Evolutionary conservation across 2,329 filamentous ascomycete genomes (phyloP).

Genomic region (Fusarium duplospermum): DNA sequence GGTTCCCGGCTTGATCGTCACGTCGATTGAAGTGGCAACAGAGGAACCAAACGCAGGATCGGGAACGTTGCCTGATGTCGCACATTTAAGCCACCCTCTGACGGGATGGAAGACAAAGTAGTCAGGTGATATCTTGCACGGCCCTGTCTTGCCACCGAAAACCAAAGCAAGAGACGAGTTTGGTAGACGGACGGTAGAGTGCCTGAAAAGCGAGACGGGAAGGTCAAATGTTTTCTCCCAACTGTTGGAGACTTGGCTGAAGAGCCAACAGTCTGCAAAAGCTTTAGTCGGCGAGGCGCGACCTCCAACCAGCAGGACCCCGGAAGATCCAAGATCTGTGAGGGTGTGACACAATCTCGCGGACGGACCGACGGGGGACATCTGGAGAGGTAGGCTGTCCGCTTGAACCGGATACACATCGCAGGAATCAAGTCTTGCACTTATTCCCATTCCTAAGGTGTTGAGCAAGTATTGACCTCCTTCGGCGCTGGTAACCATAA

Average conservation of each 20-base stretch:
- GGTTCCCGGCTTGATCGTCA: conserved; percentile 39
- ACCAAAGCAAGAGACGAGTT: conserved; percentile 65
- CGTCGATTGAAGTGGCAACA: conserved; percentile 46
- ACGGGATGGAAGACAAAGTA: conserved; percentile 65
- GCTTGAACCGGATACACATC: conserved; percentile 58
- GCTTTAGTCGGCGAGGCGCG: conserved; percentile 79
- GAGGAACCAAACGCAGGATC: conserved; percentile 59
- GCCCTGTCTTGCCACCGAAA: conserved; percentile 69
- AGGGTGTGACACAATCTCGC: conserved; percentile 80
- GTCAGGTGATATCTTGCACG: conserved; percentile 59
- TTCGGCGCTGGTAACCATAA: conserved; percentile 54
- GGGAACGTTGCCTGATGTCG: conserved; percentile 47
- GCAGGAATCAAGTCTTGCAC: conserved; percentile 59
- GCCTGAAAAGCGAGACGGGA: conserved; percentile 79
- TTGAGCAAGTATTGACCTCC: conserved; percentile 59
- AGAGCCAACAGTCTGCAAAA: conserved; percentile 81
- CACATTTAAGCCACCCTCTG: conserved; percentile 61
- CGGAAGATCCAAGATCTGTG: conserved; percentile 69
- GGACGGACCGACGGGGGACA: conserved; percentile 47
- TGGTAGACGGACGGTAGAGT: conserved; percentile 69
- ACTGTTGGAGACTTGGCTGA: conserved; percentile 59
- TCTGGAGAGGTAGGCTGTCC: conserved; percentile 35
- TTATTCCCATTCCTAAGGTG: conserved; percentile 58
- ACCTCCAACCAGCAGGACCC: conserved; percentile 78
- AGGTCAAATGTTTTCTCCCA: conserved; percentile 77